Conservation (phyloP, 73 alveolate genomes). For the Paraurostyla sp. region DNA sequence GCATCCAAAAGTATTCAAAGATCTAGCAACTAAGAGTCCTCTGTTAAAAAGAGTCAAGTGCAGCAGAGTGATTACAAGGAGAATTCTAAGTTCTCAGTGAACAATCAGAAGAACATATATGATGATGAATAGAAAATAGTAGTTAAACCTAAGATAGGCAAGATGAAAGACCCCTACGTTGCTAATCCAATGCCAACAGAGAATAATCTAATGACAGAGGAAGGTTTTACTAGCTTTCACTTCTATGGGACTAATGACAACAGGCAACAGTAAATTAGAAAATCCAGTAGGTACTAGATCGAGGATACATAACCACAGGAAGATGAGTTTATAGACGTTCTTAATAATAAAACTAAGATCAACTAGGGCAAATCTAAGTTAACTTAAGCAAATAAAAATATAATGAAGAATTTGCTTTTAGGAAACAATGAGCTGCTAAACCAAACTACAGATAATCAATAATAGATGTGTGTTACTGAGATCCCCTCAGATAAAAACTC, state of each 20-base stretch:
- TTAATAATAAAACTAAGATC: not conserved
- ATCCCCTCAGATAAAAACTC: not conserved
- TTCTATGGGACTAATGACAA: constrained; percentile 9
- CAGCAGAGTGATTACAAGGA: not conserved
- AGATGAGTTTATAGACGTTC: not conserved
- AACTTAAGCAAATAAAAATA: not conserved
- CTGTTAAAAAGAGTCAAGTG: not conserved
- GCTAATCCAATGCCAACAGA: constrained; percentile 24
- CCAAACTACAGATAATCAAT: not conserved
- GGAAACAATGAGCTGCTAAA: too few species aligned
- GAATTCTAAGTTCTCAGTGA: not conserved
- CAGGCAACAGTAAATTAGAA: not conserved
- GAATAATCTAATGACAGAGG: constrained; percentile 6
- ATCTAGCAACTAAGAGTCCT: too few species aligned
- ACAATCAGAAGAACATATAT: not conserved
- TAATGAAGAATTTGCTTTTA: not conserved
- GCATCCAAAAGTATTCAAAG: too few species aligned
- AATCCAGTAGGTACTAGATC: not conserved
- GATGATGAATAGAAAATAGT: not conserved
- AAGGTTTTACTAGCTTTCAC: not conserved
- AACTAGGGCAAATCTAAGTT: not conserved
- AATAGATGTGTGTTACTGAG: constrained; percentile 14
- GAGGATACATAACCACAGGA: not conserved
- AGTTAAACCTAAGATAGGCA: not conserved
- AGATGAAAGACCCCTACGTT: not conserved